Base-by-base conservation (phyloP, 371 early-diverging fungal species). In the Fennellomyces sp. region DNA sequence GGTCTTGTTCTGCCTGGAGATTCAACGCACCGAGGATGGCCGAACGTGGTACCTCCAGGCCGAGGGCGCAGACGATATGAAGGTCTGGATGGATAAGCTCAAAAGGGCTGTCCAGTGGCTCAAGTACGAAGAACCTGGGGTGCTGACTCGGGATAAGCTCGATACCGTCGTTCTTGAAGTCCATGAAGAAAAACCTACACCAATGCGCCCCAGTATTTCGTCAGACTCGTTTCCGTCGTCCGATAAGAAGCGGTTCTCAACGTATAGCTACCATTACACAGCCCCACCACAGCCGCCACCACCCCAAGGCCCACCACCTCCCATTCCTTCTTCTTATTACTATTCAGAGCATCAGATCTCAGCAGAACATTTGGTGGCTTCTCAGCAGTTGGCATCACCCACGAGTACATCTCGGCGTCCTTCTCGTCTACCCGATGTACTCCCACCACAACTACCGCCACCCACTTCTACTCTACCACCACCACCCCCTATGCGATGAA, bases 41-140 rank as follows among this genome's bases (percentile, higher is more conserved):
- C 29, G 35, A 13, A 61, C 63, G 17, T 76, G 77, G 77, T 73
- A 60, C 26, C 25, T 76, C 7, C 71, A 76, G 41, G 69, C 68
- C 15, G 69, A 70, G 2, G 61, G 67, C 31, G 69, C 66, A 5
- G 69, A 70, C n/a, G 52, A 61, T 4, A 65, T 73, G 61, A 73
- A 73, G 27, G 8, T 61, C 1, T 76, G 77, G 77, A 55, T 76
- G 35, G 63, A 65, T 12, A 55, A 54, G 7, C 59, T 76, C 23
- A 69, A 73, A 45, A 60, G 58, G 4, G 69, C 69, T 0, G 58
- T 73, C 5, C 58, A 58, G 13, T 58, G 58, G 29, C 28, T 58
- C 7, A 29, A 27, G 26, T 47, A 23, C 11, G 33, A 58, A n/a
- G 28, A 33, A 26, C 29, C 48, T 21, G 58, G 48, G 6, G 58